Base-by-base conservation (phyloP, 106 monocot genomes). In the Chionographis japonica region DNA sequence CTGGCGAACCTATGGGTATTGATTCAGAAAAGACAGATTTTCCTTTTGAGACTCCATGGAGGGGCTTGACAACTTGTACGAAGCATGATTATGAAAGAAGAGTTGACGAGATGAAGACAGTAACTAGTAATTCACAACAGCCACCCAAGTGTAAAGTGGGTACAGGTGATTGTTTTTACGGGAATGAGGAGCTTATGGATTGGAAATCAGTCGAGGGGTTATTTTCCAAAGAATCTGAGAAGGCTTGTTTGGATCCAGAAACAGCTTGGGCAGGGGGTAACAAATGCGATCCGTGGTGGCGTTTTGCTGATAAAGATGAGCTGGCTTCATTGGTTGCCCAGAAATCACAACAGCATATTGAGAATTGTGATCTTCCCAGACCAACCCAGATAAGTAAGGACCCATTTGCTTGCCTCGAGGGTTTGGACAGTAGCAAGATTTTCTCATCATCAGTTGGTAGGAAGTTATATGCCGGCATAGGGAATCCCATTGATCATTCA, bases 311-410 rank as follows among this genome's bases (percentile, higher is more conserved):
- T 69, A 72, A 75, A 74, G 89, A 86, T 72, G 95, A 92, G 43
- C 69, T 97, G 70, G 92, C 89, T 75, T 74, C 62, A 18, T 69
- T 97, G 68, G 92, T 97, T 56, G 88, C 92, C 4, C 81, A 97
- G 65, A 92, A 87, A 61, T 76, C 86, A 63, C 35, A 65, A 50
- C 51, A 86, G 62, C 71, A 85, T 56, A 66, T 92, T 68, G 95
- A 86, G 75, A 97, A 97, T 54, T 92, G 92, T 67, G 95, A 97
- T 74, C 84, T 97, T 51, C 95, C 95, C 17, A 75, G 66, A 42
- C 86, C 95, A 7, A 67, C 74, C 54, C 81, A 84, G 43, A 84
- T 81, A 62, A 69, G 77, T 43, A 40, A 41, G 11, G 77, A 80
- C 14, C 72, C 81, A 58, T 68, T 84, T 75, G 37, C 60, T 53